Conservation (phyloP, 352 stramenopile genomes). For the Phytophthora melonis region DNA sequence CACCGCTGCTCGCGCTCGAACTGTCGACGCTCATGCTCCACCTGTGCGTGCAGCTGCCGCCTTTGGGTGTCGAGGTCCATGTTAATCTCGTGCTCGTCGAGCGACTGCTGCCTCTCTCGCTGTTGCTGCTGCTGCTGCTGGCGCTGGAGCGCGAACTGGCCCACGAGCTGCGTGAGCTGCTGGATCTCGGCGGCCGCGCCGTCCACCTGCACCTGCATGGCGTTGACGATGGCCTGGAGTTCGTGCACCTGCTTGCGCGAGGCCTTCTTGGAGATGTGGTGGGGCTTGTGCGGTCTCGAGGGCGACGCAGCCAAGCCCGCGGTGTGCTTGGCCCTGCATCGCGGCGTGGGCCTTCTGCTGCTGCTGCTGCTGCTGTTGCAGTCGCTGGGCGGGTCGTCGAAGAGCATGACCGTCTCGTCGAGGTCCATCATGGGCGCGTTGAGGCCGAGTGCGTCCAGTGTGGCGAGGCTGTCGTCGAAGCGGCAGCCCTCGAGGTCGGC, state of each 20-base stretch:
- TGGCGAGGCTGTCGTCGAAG: conserved; percentile 31
- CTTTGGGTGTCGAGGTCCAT: conserved; percentile 29
- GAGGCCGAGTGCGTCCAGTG: conserved; percentile 23
- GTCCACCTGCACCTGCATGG: conserved; percentile 43
- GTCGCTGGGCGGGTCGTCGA: conserved; percentile 16
- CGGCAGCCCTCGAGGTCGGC: conserved; percentile 15
- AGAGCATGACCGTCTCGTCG: conserved; percentile 11
- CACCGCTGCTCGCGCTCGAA: conserved; percentile 22
- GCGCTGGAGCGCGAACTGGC: conserved; percentile 30
- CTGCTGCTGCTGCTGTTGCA: conserved; percentile 13
- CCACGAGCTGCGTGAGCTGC: conserved; percentile 41
- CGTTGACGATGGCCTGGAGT: conserved; percentile 39
- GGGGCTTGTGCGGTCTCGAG: conserved; percentile 22
- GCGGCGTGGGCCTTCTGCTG: neutral
- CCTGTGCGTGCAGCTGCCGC: conserved; percentile 24
- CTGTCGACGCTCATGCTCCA: conserved; percentile 26
- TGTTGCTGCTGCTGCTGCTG: conserved; percentile 6
- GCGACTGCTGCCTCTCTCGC: conserved; percentile 6
- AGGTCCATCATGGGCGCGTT: conserved; percentile 9
- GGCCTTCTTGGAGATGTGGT: conserved; percentile 32
- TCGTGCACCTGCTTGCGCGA: conserved; percentile 43
- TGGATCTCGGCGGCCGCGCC: conserved; percentile 36
- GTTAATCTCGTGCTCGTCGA: conserved; percentile 31
- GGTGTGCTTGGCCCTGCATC: conserved; percentile 6
- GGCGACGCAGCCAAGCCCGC: neutral